Conservation (phyloP, 768 basidiomycete species). For the Serendipita sp. region DNA sequence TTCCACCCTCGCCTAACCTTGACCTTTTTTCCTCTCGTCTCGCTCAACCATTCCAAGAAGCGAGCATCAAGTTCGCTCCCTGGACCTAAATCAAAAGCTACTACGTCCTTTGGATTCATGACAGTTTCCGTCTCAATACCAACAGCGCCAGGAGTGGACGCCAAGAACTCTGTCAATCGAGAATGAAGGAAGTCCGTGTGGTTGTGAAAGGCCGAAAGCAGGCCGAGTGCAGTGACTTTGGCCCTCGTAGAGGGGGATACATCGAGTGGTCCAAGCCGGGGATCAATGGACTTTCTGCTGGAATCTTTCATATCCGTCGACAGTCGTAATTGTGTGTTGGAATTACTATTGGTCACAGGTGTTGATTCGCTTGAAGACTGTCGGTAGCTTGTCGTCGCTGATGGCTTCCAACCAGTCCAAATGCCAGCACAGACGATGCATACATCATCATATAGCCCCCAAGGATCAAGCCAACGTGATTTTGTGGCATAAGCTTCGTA, state of each 20-base stretch:
- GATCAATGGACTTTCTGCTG: background rate
- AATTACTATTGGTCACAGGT: background rate
- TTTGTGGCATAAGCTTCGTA: constrained; percentile 18
- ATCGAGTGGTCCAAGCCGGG: background rate
- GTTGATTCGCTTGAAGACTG: background rate
- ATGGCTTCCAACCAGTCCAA: constrained; percentile 71
- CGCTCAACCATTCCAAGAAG: constrained; percentile 62
- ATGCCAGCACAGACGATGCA: constrained; percentile 67
- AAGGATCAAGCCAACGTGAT: constrained; percentile 50
- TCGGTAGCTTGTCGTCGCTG: constrained; percentile 30
- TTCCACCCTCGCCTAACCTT: constrained; percentile 31
- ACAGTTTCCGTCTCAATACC: constrained; percentile 19
- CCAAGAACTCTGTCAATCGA: constrained; percentile 20
- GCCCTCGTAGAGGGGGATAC: background rate
- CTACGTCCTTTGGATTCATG: constrained; percentile 44
- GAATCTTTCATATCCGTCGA: background rate
- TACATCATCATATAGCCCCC: constrained; percentile 73
- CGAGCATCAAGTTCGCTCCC: constrained; percentile 52
- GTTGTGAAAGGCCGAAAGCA: constrained; percentile 51
- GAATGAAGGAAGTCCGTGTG: constrained; percentile 44
- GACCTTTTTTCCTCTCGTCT: constrained; percentile 17
- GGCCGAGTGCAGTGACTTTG: constrained; percentile 28
- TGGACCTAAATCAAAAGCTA: constrained; percentile 56
- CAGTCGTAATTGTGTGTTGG: background rate
- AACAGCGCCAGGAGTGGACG: constrained; percentile 2